Evolutionary conservation across 176 grass and related monocot species (phyloP), one percentile per base, ranked within the genome.

Genomic region (Oryza meridionalis): DNA sequence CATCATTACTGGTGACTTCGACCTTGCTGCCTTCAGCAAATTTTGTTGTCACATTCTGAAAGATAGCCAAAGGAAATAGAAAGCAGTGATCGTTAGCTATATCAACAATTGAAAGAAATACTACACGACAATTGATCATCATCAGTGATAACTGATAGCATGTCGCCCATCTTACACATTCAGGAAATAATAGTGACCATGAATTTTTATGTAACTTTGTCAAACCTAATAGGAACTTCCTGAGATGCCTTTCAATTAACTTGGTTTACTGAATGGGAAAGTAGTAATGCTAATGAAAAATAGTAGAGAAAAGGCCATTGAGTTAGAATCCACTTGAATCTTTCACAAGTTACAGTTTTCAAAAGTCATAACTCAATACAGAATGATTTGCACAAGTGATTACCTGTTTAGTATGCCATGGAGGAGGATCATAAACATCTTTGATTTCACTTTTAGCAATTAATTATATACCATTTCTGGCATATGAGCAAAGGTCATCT

Each of bases 1-100:
- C 96, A 19, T 98, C 96, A 8, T 93, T 86, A 4, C 85, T 98
- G 85, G 89, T 81, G 1, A 95, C 89, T 79, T 98, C 93, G 1
- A 98, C 96, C 69, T 61, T 40, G 50, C 47, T 47, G 6, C 85
- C 93, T 78, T 81, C 21, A 14, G 17, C 32, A 69, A 95, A 90
- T 42, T 93, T 88, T 55, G 25, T 14, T 70, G 80, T 47, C 4
- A 55, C 32, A 29, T 87, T 85, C 91, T 93, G 82, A 78, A 81
- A 83, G 62, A 79, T 16, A 45, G 76, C 31, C 70, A 77, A 82
- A 68, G 42, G 27, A 55, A 27, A 33, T 73, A 59, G 62, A 79
- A 84, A 37, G 44, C 35, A 21, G 25, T 27, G 31, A 45, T 50
- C 42, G 27, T 79, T 67, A 83, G 33, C 9, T 65, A 47, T 0